phyloP scores from a whole-genome alignment of 306 rosid species.

The Adenanthera pavonina region DNA sequence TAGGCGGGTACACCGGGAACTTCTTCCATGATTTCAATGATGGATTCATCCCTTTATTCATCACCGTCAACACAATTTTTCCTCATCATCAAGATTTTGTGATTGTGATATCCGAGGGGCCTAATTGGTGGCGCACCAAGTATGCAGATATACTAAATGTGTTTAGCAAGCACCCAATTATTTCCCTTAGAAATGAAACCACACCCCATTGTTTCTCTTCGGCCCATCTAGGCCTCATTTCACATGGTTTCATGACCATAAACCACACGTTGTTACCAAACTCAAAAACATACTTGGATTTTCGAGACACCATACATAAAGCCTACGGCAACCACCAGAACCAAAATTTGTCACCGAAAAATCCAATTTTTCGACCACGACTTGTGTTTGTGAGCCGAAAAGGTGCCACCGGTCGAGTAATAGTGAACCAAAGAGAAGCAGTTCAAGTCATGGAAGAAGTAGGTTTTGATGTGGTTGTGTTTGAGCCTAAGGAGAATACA shows the following conservation, averaged over 20 bases:
- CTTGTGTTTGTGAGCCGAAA: constrained; percentile 29
- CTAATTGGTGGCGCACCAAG: constrained; percentile 50
- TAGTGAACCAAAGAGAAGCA: constrained; percentile 37
- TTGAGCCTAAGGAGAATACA: constrained; percentile 31
- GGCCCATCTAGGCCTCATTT: constrained; percentile 45
- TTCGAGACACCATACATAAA: constrained; percentile 38
- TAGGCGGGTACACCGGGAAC: constrained; percentile 55
- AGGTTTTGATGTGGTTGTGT: constrained; percentile 46
- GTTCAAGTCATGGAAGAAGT: constrained; percentile 13
- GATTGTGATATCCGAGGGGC: constrained; percentile 41
- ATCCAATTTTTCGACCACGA: not conserved
- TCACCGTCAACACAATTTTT: constrained; percentile 37
- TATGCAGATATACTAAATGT: constrained; percentile 29
- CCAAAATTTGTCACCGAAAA: not conserved
- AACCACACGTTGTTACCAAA: constrained; percentile 30
- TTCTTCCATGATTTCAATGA: constrained; percentile 60
- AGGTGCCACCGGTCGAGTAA: not conserved
- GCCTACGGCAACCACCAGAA: constrained; percentile 29
- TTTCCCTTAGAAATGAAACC: constrained; percentile 47
- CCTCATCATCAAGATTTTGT: constrained; percentile 30
- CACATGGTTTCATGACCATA: constrained; percentile 53
- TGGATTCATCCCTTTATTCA: constrained; percentile 54
- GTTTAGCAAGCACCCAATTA: constrained; percentile 44
- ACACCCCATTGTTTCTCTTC: constrained; percentile 52
- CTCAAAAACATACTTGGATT: constrained; percentile 34